These are phyloP conservation scores for Nemania bipapillata DNA, from an alignment of 2,329 filamentous ascomycete genomes.

Conservation along the genomic window DNA sequence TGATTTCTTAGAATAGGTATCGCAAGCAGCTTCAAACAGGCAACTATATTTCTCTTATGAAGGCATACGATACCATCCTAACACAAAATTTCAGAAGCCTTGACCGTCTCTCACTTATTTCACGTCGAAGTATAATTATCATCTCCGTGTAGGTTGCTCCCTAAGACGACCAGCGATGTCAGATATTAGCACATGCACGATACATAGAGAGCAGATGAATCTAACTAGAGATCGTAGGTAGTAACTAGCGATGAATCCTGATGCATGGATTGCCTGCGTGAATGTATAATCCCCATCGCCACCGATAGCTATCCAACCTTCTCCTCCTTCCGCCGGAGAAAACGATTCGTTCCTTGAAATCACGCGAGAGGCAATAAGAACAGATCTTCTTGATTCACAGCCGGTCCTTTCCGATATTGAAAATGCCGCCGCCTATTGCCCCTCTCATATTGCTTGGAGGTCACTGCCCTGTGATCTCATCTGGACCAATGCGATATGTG, in stretches of 20 bases:
- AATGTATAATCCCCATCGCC: not conserved
- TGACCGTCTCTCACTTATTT: not conserved
- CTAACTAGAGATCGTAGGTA: not conserved
- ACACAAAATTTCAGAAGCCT: not conserved
- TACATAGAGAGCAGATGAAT: constrained; percentile 1
- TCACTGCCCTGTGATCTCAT: not conserved
- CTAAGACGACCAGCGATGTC: not conserved
- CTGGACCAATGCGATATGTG: not conserved
- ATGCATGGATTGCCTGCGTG: not conserved
- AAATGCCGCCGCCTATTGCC: not conserved
- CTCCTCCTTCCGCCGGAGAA: not conserved
- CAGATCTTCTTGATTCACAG: not conserved
- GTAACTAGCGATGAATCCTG: not conserved
- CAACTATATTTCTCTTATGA: not conserved
- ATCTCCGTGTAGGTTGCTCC: not conserved
- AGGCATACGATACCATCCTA: not conserved
- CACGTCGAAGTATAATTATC: not conserved
- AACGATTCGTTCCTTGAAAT: not conserved
- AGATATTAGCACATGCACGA: not conserved
- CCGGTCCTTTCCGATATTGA: not conserved
- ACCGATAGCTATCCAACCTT: not conserved
- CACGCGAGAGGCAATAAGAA: not conserved
- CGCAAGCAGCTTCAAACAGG: not conserved
- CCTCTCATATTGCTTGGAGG: constrained; percentile 5
- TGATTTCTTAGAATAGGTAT: not conserved